Base-by-base conservation (phyloP, 2,329 filamentous ascomycete genomes). In the Fusarium pseudograminearum region DNA sequence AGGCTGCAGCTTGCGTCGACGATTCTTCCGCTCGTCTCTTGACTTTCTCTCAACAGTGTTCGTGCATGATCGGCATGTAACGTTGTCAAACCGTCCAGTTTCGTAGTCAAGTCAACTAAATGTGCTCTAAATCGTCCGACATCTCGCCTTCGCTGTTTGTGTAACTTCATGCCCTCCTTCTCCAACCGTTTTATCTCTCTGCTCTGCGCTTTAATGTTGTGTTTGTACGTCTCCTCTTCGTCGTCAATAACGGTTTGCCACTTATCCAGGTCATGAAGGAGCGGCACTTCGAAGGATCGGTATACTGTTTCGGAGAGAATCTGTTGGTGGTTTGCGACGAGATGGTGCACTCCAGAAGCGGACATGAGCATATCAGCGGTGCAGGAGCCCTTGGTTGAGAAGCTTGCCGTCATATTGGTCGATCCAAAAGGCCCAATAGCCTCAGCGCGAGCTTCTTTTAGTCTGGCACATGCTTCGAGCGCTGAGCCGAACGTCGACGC, bases 301-400 rank as follows among this genome's bases (percentile, higher is more conserved):
- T 91, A 91, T 11, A 91, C 87, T 1, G 88, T 91, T 78, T 91
- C 89, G 68, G 85, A 87, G 5, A 91, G 84, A 72, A 91, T 91
- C 75, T 91, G 88, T 77, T 90, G 87, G 80, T 91, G 89, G 79
- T 91, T 91, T 46, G 89, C 89, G 61, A 91, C 83, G 22, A 91
- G 83, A 73, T 91, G 88, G 76, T 91, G 89, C 41, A 91, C 83
- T 36, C 89, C 89, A 34, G 87, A 86, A 15, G 88, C 86, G 31
- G 87, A 84, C 62, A 91, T 81, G 45, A 91, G 81, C 55, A 84
- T 83, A 78, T 91, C 88, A 18, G 89, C 89, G 1, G 89, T 91
- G 79, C 88, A 90, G 36, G 83, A 79, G 45, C 83, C 83, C 45
- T 80, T 78, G 44, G 78, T 80, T 24, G 83, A 83, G 76, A 86